Percentiles rank a stretch among this genome's conserved stretches.
Conservation (phyloP, 495 filamentous ascomycete species). For the Xylaria castorea region DNA sequence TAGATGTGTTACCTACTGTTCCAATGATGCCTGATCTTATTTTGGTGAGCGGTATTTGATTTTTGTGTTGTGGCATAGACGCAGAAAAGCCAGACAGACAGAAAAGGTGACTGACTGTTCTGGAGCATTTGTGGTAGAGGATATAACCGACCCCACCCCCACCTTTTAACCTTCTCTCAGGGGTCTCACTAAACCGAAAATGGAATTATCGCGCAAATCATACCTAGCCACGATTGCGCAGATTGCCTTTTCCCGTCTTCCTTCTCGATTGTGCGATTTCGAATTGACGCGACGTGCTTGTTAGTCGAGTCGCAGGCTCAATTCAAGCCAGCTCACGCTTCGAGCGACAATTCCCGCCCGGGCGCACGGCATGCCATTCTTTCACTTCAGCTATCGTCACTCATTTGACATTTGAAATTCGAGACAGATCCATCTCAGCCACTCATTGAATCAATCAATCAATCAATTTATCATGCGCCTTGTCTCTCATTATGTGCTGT, state of each 20-base stretch:
- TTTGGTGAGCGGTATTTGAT: background rate
- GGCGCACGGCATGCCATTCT: constrained; percentile 26
- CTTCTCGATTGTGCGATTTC: background rate
- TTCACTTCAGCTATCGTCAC: constrained; percentile 8
- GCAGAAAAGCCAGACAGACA: background rate
- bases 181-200: constrained; percentile 13
- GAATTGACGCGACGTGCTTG: constrained; percentile 15
- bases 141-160: background rate
- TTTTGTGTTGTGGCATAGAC: background rate
- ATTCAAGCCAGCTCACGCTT: constrained; percentile 6
- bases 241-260: background rate
- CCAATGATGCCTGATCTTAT: background rate
- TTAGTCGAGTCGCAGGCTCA: constrained; percentile 21
- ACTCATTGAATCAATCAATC: constrained; percentile 9
- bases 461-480: constrained; percentile 15
- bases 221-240: constrained; percentile 7
- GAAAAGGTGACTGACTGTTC: no score
- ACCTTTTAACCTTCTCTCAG: constrained; percentile 1
- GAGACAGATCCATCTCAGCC: constrained; percentile 18
- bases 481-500: constrained; percentile 16
- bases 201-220: constrained; percentile 16
- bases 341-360: background rate
- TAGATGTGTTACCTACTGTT: background rate
- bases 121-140: background rate
- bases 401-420: constrained; percentile 15